Conservation (phyloP, 805 yeast genomes). For the Tetrapisispora namnaoensis region DNA sequence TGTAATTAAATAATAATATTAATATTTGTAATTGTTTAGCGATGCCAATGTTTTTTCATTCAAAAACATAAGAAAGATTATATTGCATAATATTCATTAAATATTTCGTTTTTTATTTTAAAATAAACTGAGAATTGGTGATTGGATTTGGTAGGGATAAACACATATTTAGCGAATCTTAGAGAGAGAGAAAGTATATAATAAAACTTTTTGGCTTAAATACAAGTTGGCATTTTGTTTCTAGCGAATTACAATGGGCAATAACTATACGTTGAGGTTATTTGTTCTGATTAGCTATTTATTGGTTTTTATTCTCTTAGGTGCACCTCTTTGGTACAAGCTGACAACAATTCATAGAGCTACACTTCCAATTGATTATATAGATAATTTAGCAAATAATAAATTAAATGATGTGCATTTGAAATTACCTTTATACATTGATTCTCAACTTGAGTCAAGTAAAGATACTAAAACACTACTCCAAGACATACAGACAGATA, state of each 20-base stretch:
- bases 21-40: too few species aligned
- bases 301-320: conserved; percentile 27
- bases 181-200: too few species aligned
- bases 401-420: conserved; percentile 37
- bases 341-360: conserved; percentile 35
- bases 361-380: conserved; percentile 31
- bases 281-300: neutral
- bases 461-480: neutral
- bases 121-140: too few species aligned
- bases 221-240: too few species aligned
- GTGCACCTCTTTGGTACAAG: conserved; percentile 35
- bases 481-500: neutral
- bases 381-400: conserved; percentile 26
- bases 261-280: neutral
- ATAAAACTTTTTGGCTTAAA: too few species aligned
- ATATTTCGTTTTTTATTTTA: too few species aligned
- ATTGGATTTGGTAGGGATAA: too few species aligned
- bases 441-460: neutral
- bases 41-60: too few species aligned
- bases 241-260: neutral
- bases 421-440: conserved; percentile 34
- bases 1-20: too few species aligned
- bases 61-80: too few species aligned
- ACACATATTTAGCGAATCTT: too few species aligned
- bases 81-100: too few species aligned